Evolutionary conservation across 225 moss, liverwort and hornwort genomes (phyloP), one percentile per base, ranked within the genome.

Genomic region (Bryoerythrophyllum caledonicum): DNA sequence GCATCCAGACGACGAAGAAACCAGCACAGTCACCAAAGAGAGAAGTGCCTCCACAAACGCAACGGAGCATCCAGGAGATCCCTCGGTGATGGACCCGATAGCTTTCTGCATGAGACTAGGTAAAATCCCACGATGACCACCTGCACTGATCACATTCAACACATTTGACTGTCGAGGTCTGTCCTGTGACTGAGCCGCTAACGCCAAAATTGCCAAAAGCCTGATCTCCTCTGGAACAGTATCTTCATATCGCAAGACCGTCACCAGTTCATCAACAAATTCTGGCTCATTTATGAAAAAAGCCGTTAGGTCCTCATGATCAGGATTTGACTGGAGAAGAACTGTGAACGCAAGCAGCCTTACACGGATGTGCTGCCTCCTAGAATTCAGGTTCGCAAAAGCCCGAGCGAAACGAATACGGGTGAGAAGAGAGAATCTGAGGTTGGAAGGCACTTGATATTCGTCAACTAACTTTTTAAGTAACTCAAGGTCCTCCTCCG

Each of bases 31-130:
- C 8, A 94, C 94, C 71, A 97, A 80, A 76, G 94, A 91, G 8
- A 97, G 86, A 35, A 97, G 83, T 10, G 91, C 92, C 76, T 97
- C 96, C 66, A 97, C 90, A 82, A 94, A 97, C 46, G 83, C 79
- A 24, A 92, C 86, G 11, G 96, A 90, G 65, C 90, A 92, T 68
- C 86, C 85, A 34, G 70, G 46, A 9, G 86, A 82, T 71, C 94
- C 91, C 72, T 90, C 87, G 4, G 82, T 92, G 14, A 93, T 76
- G 35, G 93, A 85, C 30, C 88, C 91, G 43, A 99, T 86, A 41
- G 89, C 94, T 84, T 89, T 95, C 71, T 99, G 97, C 91, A 93
- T 93, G 9, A 99, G 91, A 84, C 95, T 95, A 19, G 97, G 97
- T 44, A 99, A 70, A 78, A 99, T 95, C 54, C 95, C 97, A 76